A percentile compares a stretch with the other conserved stretches of the same genome.
These are phyloP conservation scores for Talaromyces nanjingensis DNA, from an alignment of 495 filamentous ascomycete genomes.

Conservation along the genomic window DNA sequence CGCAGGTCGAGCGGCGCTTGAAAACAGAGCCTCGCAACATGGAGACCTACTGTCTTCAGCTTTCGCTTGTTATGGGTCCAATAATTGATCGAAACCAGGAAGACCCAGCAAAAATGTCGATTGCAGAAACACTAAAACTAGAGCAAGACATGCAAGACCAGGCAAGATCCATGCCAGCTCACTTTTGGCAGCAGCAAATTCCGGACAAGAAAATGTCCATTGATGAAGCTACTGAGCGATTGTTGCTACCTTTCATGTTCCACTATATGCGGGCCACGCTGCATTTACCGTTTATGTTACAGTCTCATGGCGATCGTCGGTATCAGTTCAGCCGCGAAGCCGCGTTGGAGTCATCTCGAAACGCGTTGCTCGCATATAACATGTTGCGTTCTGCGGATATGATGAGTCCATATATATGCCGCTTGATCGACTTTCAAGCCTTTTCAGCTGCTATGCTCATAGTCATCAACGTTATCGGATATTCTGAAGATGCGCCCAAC, in stretches of 20 bases:
- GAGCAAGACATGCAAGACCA: slow-evolving; percentile 42
- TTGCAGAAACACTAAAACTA: slow-evolving; percentile 35
- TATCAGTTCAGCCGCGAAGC: slow-evolving; percentile 32
- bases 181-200: slow-evolving; percentile 21
- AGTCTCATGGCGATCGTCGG: slow-evolving; percentile 31
- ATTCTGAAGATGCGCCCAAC: slow-evolving; percentile 21
- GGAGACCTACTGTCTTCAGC: slow-evolving; percentile 25
- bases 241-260: slow-evolving; percentile 40
- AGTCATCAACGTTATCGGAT: slow-evolving; percentile 39
- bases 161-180: slow-evolving; percentile 25
- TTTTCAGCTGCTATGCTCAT: slow-evolving; percentile 46
- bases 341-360: slow-evolving; percentile 42
- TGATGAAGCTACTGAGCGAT: slow-evolving; percentile 22
- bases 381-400: slow-evolving; percentile 26
- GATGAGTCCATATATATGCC: slow-evolving; percentile 37
- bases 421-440: slow-evolving; percentile 47
- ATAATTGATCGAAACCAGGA: slow-evolving; percentile 45
- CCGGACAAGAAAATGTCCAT: slow-evolving; percentile 9
- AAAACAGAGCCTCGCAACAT: slow-evolving; percentile 12
- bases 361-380: slow-evolving; percentile 36
- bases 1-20: slow-evolving; percentile 18
- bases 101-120: slow-evolving; percentile 25
- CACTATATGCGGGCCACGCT: slow-evolving; percentile 39
- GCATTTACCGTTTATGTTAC: slow-evolving; percentile 51
- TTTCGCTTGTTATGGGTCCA: slow-evolving; percentile 34